Base-by-base conservation (phyloP, 352 stramenopile genomes). In the Pythium phragmiticola region DNA sequence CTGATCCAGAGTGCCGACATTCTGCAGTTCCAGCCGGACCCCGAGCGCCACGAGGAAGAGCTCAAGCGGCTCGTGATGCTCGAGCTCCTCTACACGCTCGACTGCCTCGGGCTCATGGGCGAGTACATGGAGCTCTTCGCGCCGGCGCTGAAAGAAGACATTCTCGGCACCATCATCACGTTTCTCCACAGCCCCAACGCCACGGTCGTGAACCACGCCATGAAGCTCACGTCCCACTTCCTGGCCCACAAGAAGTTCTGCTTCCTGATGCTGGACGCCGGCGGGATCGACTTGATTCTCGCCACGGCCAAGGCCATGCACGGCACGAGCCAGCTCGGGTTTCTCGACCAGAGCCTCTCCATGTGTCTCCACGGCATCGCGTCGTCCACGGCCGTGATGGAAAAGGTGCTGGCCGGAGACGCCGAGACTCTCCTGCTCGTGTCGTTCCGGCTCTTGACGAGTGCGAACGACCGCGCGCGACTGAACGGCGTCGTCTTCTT, bases 401-500 rank as follows among this genome's bases (percentile, higher is more conserved):
- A 95, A 56, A 82, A 83, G 4, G 85, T 92, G 30, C 63, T 93
- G 28, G 73, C 73, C 7, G 61, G 71, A 13, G 82, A 89, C 33
- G 59, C 76, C 0, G 80, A 90, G 19, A 78, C 77, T 13, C 73
- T 95, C 28, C 66, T 95, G 0, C 70, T 73, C 3, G 74, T 84
- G 2, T 82, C 83, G 2, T 90, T 92, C 60, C 63, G 68, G 1
- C 57, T 94, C 28, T 64, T 94, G 2, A 88, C 83, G 0, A 93
- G 84, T 41, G 78, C 84, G 1, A 90, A 95, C 46, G 87, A 94
- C 34, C 84, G 82, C 21, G 87, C 84, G 21, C 71, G 87, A 4
- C 84, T 94, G 42, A 94, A 95, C 48, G 82, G 82, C 0, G 83
- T 95, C 9, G 82, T 94, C 16, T 95, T 93, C 60, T 95, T 91